These are phyloP conservation scores for Hylodesmum podocarpum DNA, from an alignment of 306 rosid genomes.

Conservation along the genomic window DNA sequence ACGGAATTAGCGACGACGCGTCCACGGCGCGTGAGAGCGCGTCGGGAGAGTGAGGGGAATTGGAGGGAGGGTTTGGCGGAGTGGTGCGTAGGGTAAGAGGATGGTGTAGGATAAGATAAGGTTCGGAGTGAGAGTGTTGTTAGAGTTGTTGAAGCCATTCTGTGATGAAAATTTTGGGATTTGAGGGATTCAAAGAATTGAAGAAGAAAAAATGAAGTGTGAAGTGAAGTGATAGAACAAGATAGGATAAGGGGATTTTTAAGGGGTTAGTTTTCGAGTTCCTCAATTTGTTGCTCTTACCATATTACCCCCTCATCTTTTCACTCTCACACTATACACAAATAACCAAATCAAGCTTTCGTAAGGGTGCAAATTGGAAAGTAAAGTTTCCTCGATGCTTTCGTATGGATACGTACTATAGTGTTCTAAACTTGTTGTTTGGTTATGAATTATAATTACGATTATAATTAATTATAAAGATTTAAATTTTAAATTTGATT, in stretches of 20 bases:
- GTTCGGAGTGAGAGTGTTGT: constrained; percentile 46
- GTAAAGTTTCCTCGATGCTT: not conserved
- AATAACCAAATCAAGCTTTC: not conserved
- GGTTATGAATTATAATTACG: no score
- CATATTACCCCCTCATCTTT: not conserved
- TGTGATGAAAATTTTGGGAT: constrained; percentile 6
- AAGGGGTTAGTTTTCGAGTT: not conserved
- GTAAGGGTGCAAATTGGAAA: not conserved
- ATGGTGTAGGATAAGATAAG: constrained; percentile 44
- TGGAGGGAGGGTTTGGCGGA: constrained; percentile 44
- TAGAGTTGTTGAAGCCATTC: constrained; percentile 41
- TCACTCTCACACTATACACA: not conserved
- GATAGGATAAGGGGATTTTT: not conserved
- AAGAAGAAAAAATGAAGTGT: not conserved
- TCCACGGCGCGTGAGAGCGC: constrained; percentile 48
- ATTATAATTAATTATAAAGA: no score
- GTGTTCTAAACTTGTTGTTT: no score
- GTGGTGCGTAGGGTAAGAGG: constrained; percentile 36
- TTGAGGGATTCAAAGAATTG: not conserved
- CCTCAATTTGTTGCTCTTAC: not conserved
- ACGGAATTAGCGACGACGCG: constrained; percentile 60
- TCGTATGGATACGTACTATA: no score
- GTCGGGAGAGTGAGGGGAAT: constrained; percentile 51
- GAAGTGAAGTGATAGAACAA: not conserved
- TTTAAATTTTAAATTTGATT: no score